Evolutionary conservation across 2,329 filamentous ascomycete genomes (phyloP), one percentile per base, ranked within the genome.

Genomic region (Talaromyces funiculosus): DNA sequence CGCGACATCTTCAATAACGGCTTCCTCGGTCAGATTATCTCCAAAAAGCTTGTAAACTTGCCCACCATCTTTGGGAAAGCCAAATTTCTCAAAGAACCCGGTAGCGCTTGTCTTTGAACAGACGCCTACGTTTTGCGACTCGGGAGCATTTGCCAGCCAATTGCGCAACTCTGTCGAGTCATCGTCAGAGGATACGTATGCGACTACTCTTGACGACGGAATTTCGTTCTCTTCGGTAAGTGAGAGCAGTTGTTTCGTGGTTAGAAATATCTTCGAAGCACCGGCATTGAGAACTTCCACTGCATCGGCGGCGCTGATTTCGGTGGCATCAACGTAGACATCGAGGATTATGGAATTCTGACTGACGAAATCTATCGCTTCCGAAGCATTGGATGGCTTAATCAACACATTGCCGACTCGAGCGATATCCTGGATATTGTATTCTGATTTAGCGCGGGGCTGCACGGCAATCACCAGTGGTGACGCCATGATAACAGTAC

Each of bases 241-340:
- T 18, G 77, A 73, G 42, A 80, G 78, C 57, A 95, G 78, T 71
- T 91, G 88, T 60, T 86, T 81, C 53, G 86, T 83, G 18, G 83
- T 83, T 55, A 96, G 89, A 73, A 97, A 94, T 64, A 94, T 88
- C 72, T 88, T 94, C 57, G 86, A 84, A 6, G 92, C 91, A 62
- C 94, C 94, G 64, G 86, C 84, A 73, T 99, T 90, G 60, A 99
- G 85, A 37, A 97, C 82, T 51, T 89, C 84, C 58, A 93, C 78
- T 37, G 97, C 80, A 64, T 95, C 89, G 66, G 92, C 88, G 59
- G 80, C 79, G 33, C 83, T 74, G 40, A 97, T 81, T 22, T 78
- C 77, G 4, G 89, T 88, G 55, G 87, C 91, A 68, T 96, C 90
- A 66, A 96, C 84, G 72, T 89, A 92, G 65, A 90, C 84, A 65